These are phyloP conservation scores for Kuraishia piskuri DNA, from an alignment of 805 yeast genomes.

Conservation along the genomic window DNA sequence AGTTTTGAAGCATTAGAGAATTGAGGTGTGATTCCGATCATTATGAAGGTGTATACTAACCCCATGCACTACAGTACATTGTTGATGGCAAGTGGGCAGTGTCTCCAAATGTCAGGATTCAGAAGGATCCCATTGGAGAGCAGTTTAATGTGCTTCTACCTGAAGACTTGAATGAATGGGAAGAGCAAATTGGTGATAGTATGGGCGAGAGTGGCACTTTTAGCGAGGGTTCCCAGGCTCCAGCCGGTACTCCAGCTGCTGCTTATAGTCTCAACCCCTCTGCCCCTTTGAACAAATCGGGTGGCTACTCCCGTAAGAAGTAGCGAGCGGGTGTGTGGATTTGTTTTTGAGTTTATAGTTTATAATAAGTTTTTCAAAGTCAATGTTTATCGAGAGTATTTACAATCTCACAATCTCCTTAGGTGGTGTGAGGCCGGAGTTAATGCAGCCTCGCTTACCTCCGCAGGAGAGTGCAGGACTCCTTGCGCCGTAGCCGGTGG, in stretches of 20 bases:
- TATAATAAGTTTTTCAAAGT: not conserved
- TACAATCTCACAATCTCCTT: too few species aligned
- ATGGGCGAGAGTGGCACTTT: not conserved
- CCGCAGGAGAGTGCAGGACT: not conserved
- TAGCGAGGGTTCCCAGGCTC: not conserved
- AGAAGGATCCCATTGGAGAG: conserved; percentile 34
- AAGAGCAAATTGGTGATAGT: not conserved
- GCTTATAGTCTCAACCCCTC: not conserved
- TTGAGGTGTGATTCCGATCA: too few species aligned
- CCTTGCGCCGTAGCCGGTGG: too few species aligned
- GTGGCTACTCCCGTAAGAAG: not conserved
- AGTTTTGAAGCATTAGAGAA: too few species aligned
- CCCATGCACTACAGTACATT: conserved; percentile 24
- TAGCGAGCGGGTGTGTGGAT: not conserved
- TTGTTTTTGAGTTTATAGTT: not conserved
- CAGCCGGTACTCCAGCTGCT: not conserved
- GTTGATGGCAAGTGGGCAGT: conserved; percentile 52
- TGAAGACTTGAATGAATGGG: conserved; percentile 14
- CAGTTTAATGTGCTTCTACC: conserved; percentile 40
- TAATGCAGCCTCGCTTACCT: not conserved
- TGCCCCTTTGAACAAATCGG: not conserved
- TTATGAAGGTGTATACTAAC: too few species aligned
- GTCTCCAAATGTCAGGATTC: conserved; percentile 27
- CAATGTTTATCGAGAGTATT: not conserved
- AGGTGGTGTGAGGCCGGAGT: not conserved